Evolutionary conservation across 169 alveolate species (phyloP), one percentile per base, ranked within the genome.

Genomic region (Eimeria tenella): DNA sequence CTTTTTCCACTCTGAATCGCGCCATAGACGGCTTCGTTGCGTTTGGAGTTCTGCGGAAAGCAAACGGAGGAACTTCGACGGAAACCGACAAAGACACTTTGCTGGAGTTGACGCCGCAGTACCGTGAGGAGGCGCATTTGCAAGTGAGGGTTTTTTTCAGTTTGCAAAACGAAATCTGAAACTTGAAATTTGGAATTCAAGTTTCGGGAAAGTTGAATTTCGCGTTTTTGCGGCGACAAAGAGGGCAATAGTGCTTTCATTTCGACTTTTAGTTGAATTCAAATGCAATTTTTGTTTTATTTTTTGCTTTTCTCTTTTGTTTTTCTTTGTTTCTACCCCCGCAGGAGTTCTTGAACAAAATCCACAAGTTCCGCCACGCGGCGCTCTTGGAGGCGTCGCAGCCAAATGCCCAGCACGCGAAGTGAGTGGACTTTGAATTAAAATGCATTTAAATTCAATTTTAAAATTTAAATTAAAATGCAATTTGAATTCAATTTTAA

Each of bases 291-390:
- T 1, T 58, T 58, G 10, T 15, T 15, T 58, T 58, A 0, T 58
- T 58, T 15, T 58, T 58, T 58, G 1, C 1, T 58, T 58, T 15
- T 58, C 17, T 58, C 3, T 9, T 58, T 58, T 58, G 5, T 58
- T 58, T 58, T 58, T 58, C 1, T 58, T 58, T 58, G 65, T 11
- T 11, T 58, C 3, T 58, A 1, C 65, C 17, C n/a, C 5, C n/a
- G 65, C 77, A 88, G 94, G 94, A 49, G 4, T 75, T 88, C 56
- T 8, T 88, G 52, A 77, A 88, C 94, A 70, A 73, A 58, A 58
- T 88, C 9, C 77, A 71, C 77, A 53, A 65, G 58, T 88, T 62
- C 58, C 19, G 94, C 52, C 52, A 58, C 21, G 87, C 87, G 17
- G 62, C 87, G 25, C 19, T 50, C 10, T 4, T 58, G 6, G 71